Percentiles rank a stretch among this genome's conserved stretches.
These are phyloP conservation scores for Leccinum holopus DNA, from an alignment of 1,284 basidiomycete genomes.

Conservation along the genomic window DNA sequence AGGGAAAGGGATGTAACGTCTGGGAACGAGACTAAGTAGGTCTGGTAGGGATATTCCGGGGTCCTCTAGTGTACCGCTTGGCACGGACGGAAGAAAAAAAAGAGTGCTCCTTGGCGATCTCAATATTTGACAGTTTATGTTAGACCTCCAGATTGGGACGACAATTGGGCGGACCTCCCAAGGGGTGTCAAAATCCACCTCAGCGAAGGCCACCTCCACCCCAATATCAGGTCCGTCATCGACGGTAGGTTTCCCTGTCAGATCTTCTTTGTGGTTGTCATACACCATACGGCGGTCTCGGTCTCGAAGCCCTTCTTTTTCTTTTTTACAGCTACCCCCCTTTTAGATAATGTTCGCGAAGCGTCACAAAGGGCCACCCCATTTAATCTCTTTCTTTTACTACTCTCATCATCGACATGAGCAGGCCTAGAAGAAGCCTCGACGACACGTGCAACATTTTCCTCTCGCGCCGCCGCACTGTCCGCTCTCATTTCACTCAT, in stretches of 20 bases:
- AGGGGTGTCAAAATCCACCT: constrained; percentile 13
- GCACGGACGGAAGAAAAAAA: neutral
- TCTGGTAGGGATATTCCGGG: too few species aligned
- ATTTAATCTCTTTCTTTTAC: constrained; percentile 21
- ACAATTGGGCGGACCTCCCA: constrained; percentile 26
- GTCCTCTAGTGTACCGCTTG: neutral
- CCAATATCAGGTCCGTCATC: constrained; percentile 5
- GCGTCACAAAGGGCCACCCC: constrained; percentile 23
- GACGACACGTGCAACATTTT: constrained; percentile 33
- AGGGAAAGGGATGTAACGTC: too few species aligned
- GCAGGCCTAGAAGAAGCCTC: constrained; percentile 25
- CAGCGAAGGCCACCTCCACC: constrained; percentile 20
- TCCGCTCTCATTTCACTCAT: constrained; percentile 9
- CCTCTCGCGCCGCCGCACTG: constrained; percentile 23
- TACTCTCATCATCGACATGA: constrained; percentile 21
- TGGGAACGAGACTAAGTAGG: too few species aligned
- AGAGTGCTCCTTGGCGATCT: neutral
- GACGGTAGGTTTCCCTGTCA: constrained; percentile 8
- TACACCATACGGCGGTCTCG: constrained; percentile 5
- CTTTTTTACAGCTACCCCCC: constrained; percentile 3
- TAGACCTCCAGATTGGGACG: constrained; percentile 16
- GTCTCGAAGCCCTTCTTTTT: constrained; percentile 1
- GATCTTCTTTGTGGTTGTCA: constrained; percentile 21
- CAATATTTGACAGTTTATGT: constrained; percentile 10
- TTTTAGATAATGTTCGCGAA: constrained; percentile 12